Evolutionary conservation across 805 yeast genomes (phyloP), one percentile per base, ranked within the genome.

Genomic region (Kregervanrija delftensis): DNA sequence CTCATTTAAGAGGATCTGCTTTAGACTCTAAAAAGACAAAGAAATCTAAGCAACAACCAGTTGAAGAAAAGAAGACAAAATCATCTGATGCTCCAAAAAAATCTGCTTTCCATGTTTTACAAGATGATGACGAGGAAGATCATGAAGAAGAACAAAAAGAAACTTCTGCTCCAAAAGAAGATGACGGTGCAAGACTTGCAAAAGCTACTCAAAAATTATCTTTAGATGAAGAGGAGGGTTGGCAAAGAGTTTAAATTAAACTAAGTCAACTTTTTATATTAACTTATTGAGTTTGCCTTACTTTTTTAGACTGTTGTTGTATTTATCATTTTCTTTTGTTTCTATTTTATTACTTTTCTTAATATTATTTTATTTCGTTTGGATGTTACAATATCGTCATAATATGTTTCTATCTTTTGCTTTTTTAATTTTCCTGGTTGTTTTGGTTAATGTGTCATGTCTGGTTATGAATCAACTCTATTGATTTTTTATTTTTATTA

Each of bases 31-130:
- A 22, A 11, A 46, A 44, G 40, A 31, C 49, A 40, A 37, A 49
- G 43, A 34, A 58, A 59, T 49, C 28, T 22, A 22, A 22, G 8
- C 28, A 22, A 5, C 28, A 4, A 22, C 6, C 8, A 8, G 28
- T 22, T 16, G 8, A 13, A 13, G 41, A 41, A 35, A 47, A 49
- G 42, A 32, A 30, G 9, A 43, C 42, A n/a, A 33, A 22, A n/a
- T 5, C 47, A 15, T 57, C 57, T 43, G 71, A 60, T 42, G 62
- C 47, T 46, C 61, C 59, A 49, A 60, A 64, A 59, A 71, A 67
- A 54, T 73, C 81, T 33, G 63, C 73, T 3, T 79, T 69, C 55
- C 65, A 72, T 40, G 79, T 78, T 17, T 64, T 79, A 57, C 67
- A 74, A 42, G 60, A 58, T 43, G 80, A 77, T 31, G 80, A 71